Evolutionary conservation across 2,329 filamentous ascomycete species (phyloP), one percentile per base, ranked within the genome.

Genomic region (Penicillium polonicum): DNA sequence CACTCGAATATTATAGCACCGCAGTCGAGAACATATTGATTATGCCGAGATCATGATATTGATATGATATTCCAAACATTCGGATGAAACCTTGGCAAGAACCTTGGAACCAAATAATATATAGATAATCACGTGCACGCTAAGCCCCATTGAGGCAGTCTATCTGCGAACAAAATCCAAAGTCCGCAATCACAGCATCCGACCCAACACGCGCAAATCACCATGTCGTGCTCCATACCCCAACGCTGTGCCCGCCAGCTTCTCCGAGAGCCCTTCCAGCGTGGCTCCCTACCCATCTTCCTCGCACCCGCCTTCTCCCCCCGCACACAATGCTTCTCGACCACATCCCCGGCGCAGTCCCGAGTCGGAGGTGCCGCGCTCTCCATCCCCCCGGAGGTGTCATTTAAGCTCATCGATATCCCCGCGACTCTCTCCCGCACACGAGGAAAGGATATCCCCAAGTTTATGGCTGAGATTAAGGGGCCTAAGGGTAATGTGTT

Each of bases 331-430:
- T 77, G 78, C 61, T 97, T 97, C 80, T 92, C 90, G 56, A 87
- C 86, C 42, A 88, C 90, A 43, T 72, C 85, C 52, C 76, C 78
- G 71, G 81, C 82, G 66, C 78, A 81, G 57, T 97, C 93, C 44
- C 94, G 97, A 81, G 88, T 99, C 61, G 94, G 94, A 67, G 84
- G 86, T 67, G 89, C 89, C 59, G 85, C 90, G 25, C 84, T 96
- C 52, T 87, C 90, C 54, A 82, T 96, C 33, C 93, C 93, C 0
- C 88, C 90, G 0, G 90, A 91, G 62, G 94, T 99, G 57, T 88
- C 88, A 51, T 81, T 99, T 62, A 78, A 76, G 42, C 79, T 85
- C 12, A 78, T 92, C 57, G 83, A 89, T 60, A 83, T 91, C 59
- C 84, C 87, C 4, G 77, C 74, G 70, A 80, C 76, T 63, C 81